Evolutionary conservation across 2,329 filamentous ascomycete genomes (phyloP), one percentile per base, ranked within the genome.

Genomic region (Didymella exigua): DNA sequence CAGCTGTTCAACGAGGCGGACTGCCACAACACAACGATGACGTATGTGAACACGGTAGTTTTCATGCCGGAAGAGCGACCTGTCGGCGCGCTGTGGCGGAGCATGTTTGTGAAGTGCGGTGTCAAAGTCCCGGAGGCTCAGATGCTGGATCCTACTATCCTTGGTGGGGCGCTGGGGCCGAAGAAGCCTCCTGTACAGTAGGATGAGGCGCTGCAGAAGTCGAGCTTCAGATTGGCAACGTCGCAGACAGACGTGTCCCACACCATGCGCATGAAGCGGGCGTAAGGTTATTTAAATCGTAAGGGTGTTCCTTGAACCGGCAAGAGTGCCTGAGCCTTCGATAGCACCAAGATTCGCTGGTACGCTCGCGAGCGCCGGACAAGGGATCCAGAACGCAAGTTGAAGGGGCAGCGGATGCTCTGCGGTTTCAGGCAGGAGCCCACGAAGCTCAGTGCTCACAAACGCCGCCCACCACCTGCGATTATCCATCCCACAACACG

Each of bases 61-160:
- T 74, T 73, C 50, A 71, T 74, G 68, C 70, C 70, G 2, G 72
- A 75, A 33, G 70, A 73, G 45, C 62, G 69, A 29, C 46, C 67
- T 7, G 66, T 71, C 2, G 72, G 70, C 5, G 71, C 66, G 10
- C 49, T 68, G 7, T 75, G 72, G 72, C 69, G 52, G 34, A 74
- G 71, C 51, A 74, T 74, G 71, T 71, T 49, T 29, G 65, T 74
- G 4, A 66, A 56, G 24, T 75, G 72, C 56, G 70, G 70, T 18
- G 61, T 74, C 6, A 66, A 70, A 8, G 66, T 65, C 14, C 62
- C 67, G 3, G 67, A 70, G 37, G 65, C 66, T 14, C 65, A 59
- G 41, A 56, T 73, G 43, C 49, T 72, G 49, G 67, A 73, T 54
- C 69, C 68, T 8, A 56, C 57, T 24, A 54, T 73, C 10, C 55